Evolutionary conservation across 257 asterid genomes (phyloP).

Genomic region (Scutellaria barbata): DNA sequence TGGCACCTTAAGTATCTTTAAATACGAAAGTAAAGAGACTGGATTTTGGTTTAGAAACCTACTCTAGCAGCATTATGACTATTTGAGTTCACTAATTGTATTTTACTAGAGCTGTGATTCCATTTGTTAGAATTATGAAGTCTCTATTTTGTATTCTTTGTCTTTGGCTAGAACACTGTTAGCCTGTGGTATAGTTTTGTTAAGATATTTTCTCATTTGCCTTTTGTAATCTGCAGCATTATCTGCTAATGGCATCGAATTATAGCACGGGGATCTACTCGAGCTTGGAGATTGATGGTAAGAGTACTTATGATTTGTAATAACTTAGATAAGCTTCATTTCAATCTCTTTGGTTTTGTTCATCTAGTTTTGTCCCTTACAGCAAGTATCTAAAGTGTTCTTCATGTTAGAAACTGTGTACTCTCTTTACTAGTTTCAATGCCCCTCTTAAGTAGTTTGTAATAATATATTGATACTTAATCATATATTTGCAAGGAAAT

Average conservation of each 20-base stretch:
- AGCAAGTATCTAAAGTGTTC: background rate
- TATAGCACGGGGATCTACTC: slow-evolving; percentile 4
- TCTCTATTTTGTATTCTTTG: background rate
- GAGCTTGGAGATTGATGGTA: slow-evolving; percentile 34
- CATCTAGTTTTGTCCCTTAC: slow-evolving; percentile 11
- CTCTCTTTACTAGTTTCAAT: slow-evolving; percentile 16
- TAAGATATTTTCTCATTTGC: slow-evolving; percentile 11
- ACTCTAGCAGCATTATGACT: background rate
- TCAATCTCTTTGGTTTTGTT: slow-evolving; percentile 30
- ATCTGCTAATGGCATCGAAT: slow-evolving; percentile 24
- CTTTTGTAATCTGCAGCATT: slow-evolving; percentile 31
- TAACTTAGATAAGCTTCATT: slow-evolving; percentile 29
- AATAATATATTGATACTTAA: slow-evolving; percentile 20
- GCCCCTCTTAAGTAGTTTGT: slow-evolving; percentile 21
- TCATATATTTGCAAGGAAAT: slow-evolving; percentile 16
- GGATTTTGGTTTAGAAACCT: background rate
- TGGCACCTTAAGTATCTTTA: too few relatives aligned
- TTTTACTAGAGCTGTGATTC: background rate
- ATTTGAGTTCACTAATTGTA: background rate
- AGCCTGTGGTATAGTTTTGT: background rate
- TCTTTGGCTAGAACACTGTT: background rate
- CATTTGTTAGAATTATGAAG: background rate
- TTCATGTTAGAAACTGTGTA: background rate
- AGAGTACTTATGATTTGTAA: slow-evolving; percentile 24
- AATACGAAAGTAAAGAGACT: background rate